Evolutionary conservation across 176 grass and related monocot species (phyloP).

Genomic region (Carex pumila): DNA sequence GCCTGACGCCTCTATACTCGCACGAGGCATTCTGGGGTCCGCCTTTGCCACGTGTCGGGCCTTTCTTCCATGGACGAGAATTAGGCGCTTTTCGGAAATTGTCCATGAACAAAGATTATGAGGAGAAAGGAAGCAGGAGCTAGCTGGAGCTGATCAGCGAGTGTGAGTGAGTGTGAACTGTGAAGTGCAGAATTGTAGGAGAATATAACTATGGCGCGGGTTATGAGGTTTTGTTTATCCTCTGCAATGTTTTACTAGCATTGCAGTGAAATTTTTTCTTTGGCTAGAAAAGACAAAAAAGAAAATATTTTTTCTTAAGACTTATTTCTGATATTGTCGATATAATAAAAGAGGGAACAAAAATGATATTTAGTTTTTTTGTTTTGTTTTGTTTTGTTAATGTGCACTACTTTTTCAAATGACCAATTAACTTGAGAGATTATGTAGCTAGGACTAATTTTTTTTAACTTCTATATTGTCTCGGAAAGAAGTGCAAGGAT

Average conservation of each 20-base stretch:
- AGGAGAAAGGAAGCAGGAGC: neutral
- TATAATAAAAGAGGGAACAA: neutral
- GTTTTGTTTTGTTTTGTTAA: neutral
- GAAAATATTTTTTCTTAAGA: neutral
- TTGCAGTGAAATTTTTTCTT: neutral
- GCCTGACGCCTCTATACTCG: conserved; percentile 41
- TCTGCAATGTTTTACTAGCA: neutral
- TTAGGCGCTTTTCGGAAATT: conserved; percentile 8
- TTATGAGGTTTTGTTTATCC: neutral
- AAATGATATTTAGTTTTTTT: neutral
- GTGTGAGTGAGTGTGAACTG: conserved; percentile 13
- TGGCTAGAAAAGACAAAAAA: neutral
- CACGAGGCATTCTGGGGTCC: conserved; percentile 44
- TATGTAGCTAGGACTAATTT: neutral
- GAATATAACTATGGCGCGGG: conserved; percentile 23
- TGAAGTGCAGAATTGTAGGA: conserved; percentile 9
- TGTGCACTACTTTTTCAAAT: neutral
- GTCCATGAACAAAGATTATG: neutral
- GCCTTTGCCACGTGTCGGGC: conserved; percentile 53
- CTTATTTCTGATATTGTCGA: neutral
- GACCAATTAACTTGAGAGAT: neutral
- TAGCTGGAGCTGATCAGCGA: conserved; percentile 8
- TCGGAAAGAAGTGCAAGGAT: too few relatives aligned
- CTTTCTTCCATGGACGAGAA: conserved; percentile 86
- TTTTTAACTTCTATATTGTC: too few relatives aligned